Evolutionary conservation across 2,329 filamentous ascomycete genomes (phyloP), one percentile per base, ranked within the genome.

Genomic region (Chaetothyriales sp.): DNA sequence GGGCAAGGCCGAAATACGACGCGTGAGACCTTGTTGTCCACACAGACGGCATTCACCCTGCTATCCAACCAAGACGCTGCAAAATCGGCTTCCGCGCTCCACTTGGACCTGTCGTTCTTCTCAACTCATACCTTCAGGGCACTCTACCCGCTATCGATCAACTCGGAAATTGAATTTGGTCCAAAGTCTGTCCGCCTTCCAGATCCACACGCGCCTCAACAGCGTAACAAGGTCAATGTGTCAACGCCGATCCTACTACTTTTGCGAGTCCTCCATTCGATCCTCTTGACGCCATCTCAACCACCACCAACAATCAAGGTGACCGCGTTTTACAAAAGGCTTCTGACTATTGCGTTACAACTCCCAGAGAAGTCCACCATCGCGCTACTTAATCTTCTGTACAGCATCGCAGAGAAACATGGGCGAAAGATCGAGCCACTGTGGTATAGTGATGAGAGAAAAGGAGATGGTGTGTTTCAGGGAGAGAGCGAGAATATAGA

Each of bases 1-100:
- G 67, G 61, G 5, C 45, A 51, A 4, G 65, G 73, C 43, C 82
- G 89, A 51, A 89, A 95, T 67, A 73, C 85, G 9, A 88, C 83
- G 22, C 83, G 92, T 58, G 89, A 97, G 69, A 80, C 86, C 9
- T 81, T 98, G 4, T 84, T 98, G 52, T 95, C 90, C 72, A 94
- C 89, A 53, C 89, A 94, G 62, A 98, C 92, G 0, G 92, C 94
- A 22, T 97, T 94, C 64, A 89, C 90, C n/a, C 81, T 98, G 5
- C 81, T 98, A 43, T 86, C 92, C 58, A 90, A 92, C 47, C 92
- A 98, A 71, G 90, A 95, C 63, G 88, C 83, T 15, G 83, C 86
- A 70, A 90, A 89, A 69, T 85, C 88, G 47, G 85, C 88, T 52
- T 78, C 82, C 44, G 77, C 83, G 45, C 77, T 97, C 4, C 86